Evolutionary conservation across 1,284 basidiomycete genomes (phyloP).

Genomic region (Melampsora americana): DNA sequence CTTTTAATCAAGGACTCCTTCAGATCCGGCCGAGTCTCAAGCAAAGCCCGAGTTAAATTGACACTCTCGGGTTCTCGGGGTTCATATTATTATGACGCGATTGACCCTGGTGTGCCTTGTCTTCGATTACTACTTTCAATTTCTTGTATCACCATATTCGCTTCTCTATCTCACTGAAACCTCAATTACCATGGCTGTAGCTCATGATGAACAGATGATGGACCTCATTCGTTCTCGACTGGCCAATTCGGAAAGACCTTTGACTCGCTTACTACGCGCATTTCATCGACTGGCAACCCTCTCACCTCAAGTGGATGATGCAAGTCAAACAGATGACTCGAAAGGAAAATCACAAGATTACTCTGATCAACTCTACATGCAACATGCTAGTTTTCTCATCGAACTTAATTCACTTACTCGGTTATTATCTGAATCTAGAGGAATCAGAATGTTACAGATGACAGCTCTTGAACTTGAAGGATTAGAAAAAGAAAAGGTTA

Average conservation of each 20-base stretch:
- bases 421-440: conserved; percentile 14
- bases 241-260: conserved; percentile 25
- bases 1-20: background rate
- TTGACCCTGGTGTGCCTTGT: no score
- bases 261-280: conserved; percentile 9
- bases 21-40: no score
- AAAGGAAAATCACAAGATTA: background rate
- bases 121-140: no score
- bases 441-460: background rate
- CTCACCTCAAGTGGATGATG: background rate
- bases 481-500: conserved; percentile 3
- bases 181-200: conserved; percentile 21
- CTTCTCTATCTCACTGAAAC: no score
- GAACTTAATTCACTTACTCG: conserved; percentile 7
- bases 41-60: no score
- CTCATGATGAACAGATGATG: conserved; percentile 37
- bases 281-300: conserved; percentile 18
- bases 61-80: no score
- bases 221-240: conserved; percentile 30
- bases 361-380: conserved; percentile 5
- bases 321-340: background rate
- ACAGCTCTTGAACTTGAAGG: conserved; percentile 3
- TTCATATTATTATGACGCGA: no score
- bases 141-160: no score
- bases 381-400: conserved; percentile 19